Evolutionary conservation across 2,329 filamentous ascomycete genomes (phyloP), one percentile per base, ranked within the genome.

Genomic region (Fusarium papillatum): DNA sequence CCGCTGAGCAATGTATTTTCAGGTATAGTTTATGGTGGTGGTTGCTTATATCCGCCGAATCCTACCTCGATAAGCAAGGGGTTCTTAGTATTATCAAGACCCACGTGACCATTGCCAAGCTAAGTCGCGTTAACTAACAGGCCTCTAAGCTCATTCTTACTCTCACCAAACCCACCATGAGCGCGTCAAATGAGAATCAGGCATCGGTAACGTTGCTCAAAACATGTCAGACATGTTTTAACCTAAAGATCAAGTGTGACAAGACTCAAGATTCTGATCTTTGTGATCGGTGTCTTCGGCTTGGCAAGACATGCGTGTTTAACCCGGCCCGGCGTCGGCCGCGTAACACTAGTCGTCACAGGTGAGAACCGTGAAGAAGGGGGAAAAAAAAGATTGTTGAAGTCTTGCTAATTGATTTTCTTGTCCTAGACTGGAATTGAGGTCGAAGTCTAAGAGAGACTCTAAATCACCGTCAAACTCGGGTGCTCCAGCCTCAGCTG

Each of bases 221-320:
- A 41, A 83, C 82, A 3, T 83, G 82, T 7, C 80, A 83, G 24
- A 81, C 80, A 24, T 83, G 82, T 59, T 81, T 81, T 22, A 72
- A 76, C 1, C 64, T 81, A 0, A 83, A 83, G 7, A 82, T 84
- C 11, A 76, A 80, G 3, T 83, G 82, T 64, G 75, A 80, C 7
- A 82, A 80, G 22, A 80, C 80, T 0, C 81, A 83, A 10, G 77
- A 82, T 17, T 81, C 79, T 4, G 79, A 73, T 1, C 55, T 74
- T 3, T 83, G 81, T 68, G 82, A 83, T 61, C 76, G 82, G 7
- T 84, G 81, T 36, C 59, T 83, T 22, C 75, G 82, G 14, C 74
- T 83, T n/a, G 76, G 77, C 2, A 83, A 82, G 67, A 74, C 75
- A 0, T 83, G 82, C 41, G 62, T 82, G 7, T 84, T 82, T 38